These are phyloP conservation scores for Saururus chinensis DNA, from an alignment of 164 flowering plant genomes.

Conservation along the genomic window DNA sequence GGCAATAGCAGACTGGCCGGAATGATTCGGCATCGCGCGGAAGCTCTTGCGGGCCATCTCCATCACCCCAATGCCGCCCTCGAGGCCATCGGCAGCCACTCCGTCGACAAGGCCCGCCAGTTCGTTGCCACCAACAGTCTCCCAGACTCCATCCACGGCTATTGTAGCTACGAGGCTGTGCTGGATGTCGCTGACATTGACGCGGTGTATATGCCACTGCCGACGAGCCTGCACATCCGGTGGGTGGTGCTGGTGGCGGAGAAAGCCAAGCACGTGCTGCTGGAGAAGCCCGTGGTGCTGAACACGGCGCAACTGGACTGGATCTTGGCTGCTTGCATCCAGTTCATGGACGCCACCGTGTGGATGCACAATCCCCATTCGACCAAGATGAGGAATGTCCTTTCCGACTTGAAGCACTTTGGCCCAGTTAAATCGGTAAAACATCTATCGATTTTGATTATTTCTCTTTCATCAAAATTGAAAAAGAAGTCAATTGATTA, in stretches of 20 bases:
- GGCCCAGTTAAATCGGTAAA: too few relatives aligned
- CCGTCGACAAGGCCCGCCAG: constrained; percentile 33
- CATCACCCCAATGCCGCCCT: constrained; percentile 39
- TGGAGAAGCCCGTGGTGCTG: constrained; percentile 48
- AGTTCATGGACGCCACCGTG: constrained; percentile 78
- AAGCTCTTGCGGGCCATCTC: constrained; percentile 48
- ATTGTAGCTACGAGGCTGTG: constrained; percentile 49
- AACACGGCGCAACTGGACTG: constrained; percentile 37
- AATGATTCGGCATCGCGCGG: constrained; percentile 56
- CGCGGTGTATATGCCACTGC: constrained; percentile 61
- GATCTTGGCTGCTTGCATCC: constrained; percentile 52
- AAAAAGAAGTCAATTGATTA: too few relatives aligned
- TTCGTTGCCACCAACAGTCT: constrained; percentile 38
- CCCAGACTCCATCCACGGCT: constrained; percentile 33
- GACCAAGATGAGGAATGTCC: too few relatives aligned
- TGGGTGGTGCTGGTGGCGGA: too few relatives aligned
- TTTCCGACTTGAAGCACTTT: too few relatives aligned
- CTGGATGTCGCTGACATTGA: constrained; percentile 54
- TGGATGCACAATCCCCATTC: too few relatives aligned
- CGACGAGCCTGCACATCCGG: too few relatives aligned
- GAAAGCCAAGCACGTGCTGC: too few relatives aligned
- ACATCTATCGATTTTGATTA: too few relatives aligned
- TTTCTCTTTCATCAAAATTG: too few relatives aligned
- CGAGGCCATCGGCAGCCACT: constrained; percentile 53
- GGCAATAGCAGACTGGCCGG: too few relatives aligned